These are phyloP conservation scores for Fusarium decemcellulare DNA, from an alignment of 2,329 filamentous ascomycete genomes.

Conservation along the genomic window DNA sequence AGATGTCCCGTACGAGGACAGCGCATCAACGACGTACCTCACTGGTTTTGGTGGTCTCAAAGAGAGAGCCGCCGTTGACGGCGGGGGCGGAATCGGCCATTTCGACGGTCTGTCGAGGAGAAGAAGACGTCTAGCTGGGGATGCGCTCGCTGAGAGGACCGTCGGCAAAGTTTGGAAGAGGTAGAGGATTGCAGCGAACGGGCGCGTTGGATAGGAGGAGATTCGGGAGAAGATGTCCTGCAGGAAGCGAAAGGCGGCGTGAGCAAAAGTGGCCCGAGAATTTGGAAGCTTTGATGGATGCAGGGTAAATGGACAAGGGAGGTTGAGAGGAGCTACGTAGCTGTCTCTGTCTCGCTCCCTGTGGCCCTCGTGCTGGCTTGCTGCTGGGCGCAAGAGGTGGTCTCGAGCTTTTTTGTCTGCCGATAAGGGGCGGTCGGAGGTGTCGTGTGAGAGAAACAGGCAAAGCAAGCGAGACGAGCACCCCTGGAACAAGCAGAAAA, in stretches of 20 bases:
- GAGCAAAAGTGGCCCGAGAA: conserved; percentile 47
- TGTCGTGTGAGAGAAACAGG: conserved; percentile 44
- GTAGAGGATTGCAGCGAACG: conserved; percentile 3
- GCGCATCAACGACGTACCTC: conserved; percentile 58
- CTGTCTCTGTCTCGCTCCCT: conserved; percentile 36
- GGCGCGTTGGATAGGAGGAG: conserved; percentile 22
- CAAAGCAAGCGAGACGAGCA: conserved; percentile 44
- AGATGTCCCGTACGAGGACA: conserved; percentile 24
- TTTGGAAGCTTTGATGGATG: conserved; percentile 33
- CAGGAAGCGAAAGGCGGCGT: conserved; percentile 41
- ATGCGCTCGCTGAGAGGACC: conserved; percentile 27
- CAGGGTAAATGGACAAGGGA: conserved; percentile 35
- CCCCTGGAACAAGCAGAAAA: conserved; percentile 29
- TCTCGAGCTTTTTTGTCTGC: conserved; percentile 23
- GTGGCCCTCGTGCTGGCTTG: conserved; percentile 21
- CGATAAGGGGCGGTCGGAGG: conserved; percentile 42
- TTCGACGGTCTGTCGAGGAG: conserved; percentile 44
- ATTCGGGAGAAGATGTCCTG: conserved; percentile 36
- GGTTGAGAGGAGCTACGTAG: conserved; percentile 29
- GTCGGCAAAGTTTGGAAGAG: conserved; percentile 14
- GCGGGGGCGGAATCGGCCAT: conserved; percentile 50
- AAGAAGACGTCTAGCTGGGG: conserved; percentile 15
- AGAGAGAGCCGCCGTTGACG: conserved; percentile 62
- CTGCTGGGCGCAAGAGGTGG: not conserved
- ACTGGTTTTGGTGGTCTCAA: conserved; percentile 67